Evolutionary conservation across 2,329 filamentous ascomycete genomes (phyloP).

Genomic region (Trichoderma sp.): DNA sequence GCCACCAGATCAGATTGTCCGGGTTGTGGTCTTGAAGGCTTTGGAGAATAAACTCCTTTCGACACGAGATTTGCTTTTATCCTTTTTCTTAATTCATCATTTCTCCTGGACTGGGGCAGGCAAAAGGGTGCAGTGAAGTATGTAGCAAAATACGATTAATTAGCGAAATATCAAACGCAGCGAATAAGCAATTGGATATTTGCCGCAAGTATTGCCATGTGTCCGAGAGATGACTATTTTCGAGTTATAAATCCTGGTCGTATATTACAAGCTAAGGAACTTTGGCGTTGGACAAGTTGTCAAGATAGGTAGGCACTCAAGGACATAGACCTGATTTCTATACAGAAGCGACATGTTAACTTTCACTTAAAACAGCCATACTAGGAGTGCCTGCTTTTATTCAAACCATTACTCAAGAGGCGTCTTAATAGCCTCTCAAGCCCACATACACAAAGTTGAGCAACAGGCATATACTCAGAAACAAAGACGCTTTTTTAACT

Average conservation of each 20-base stretch:
- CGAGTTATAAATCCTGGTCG: background rate
- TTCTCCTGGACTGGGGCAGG: background rate
- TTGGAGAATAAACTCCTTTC: background rate
- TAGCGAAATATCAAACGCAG: conserved; percentile 2
- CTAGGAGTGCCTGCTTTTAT: background rate
- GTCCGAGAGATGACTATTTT: too few species aligned
- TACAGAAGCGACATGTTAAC: background rate
- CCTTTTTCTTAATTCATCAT: background rate
- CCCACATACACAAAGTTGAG: background rate
- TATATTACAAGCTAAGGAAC: background rate
- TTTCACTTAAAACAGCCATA: background rate
- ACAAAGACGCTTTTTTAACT: background rate
- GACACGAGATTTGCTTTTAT: background rate
- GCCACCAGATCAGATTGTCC: background rate
- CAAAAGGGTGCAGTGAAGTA: conserved; percentile 6
- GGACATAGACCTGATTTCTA: background rate
- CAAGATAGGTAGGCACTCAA: background rate
- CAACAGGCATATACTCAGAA: background rate
- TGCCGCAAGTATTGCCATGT: too few species aligned
- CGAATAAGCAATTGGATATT: background rate
- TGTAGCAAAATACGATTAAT: conserved; percentile 21
- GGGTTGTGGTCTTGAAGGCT: background rate
- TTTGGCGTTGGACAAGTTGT: background rate
- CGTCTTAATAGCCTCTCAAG: background rate
- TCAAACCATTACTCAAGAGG: background rate